These are phyloP conservation scores for Xerocomellus chrysenteron DNA, from an alignment of 768 basidiomycete genomes.

Conservation along the genomic window DNA sequence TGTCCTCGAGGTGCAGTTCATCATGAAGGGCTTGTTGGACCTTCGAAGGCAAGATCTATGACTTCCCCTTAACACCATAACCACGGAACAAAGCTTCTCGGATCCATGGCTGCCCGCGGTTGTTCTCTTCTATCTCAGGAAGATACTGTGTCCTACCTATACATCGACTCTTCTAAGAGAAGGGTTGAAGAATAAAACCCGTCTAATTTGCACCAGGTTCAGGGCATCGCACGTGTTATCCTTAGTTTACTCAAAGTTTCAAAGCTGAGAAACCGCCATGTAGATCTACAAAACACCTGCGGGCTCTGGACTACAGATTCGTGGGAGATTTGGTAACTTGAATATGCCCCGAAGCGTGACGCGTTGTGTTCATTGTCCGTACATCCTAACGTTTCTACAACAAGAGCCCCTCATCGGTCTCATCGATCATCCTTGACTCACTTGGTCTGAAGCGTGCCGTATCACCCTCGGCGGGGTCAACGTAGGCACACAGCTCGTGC, in stretches of 20 bases:
- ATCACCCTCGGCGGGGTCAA: constrained; percentile 40
- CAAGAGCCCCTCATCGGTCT: too few species aligned
- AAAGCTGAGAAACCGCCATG: background rate
- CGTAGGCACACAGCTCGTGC: constrained; percentile 54
- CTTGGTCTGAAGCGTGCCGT: background rate
- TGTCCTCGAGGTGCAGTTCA: constrained; percentile 74
- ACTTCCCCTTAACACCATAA: background rate
- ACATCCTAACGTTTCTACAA: too few species aligned
- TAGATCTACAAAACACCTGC: background rate
- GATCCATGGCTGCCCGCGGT: background rate
- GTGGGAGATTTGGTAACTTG: background rate
- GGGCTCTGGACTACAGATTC: background rate
- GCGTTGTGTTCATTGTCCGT: background rate
- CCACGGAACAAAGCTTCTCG: background rate
- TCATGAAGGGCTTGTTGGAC: constrained; percentile 85
- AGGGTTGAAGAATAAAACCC: background rate
- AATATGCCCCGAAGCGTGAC: too few species aligned
- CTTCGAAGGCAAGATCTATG: constrained; percentile 71
- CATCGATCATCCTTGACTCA: constrained; percentile 33
- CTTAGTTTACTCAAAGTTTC: background rate
- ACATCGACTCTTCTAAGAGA: background rate
- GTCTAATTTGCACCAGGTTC: background rate
- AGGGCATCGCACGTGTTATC: background rate
- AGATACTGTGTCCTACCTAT: background rate
- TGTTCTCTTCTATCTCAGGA: background rate